These are phyloP conservation scores for Phellopilus nigrolimitatus DNA, from an alignment of 1,284 basidiomycete genomes.

Conservation along the genomic window DNA sequence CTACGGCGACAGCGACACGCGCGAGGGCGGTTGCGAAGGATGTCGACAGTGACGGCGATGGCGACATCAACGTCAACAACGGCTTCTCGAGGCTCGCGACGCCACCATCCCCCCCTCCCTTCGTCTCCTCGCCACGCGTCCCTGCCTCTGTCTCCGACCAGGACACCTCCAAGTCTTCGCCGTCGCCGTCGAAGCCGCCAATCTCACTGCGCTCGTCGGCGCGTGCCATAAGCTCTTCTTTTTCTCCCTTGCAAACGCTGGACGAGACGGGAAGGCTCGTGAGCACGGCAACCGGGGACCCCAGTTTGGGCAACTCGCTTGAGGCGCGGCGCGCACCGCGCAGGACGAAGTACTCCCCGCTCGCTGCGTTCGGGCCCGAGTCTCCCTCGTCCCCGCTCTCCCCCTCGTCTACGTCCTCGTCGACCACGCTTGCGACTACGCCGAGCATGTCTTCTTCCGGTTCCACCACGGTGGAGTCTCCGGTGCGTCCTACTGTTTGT, in stretches of 20 bases:
- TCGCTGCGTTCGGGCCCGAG: conserved; percentile 17
- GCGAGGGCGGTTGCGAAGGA: too few relatives aligned
- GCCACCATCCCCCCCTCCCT: too few relatives aligned
- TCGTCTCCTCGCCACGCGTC: too few relatives aligned
- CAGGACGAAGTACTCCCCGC: conserved; percentile 18
- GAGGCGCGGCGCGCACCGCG: conserved; percentile 5
- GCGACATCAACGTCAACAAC: too few relatives aligned
- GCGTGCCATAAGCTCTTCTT: neutral
- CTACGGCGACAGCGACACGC: too few relatives aligned
- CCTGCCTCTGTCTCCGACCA: too few relatives aligned
- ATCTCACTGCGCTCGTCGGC: too few relatives aligned
- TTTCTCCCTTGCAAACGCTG: neutral
- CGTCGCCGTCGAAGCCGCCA: too few relatives aligned
- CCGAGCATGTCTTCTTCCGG: neutral
- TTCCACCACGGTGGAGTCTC: neutral
- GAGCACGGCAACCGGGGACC: neutral
- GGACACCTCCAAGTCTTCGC: too few relatives aligned
- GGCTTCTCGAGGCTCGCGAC: too few relatives aligned
- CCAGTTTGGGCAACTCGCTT: conserved; percentile 15
- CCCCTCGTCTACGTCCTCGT: neutral
- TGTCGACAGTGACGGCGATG: too few relatives aligned
- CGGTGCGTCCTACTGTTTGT: too few relatives aligned
- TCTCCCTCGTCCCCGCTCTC: neutral
- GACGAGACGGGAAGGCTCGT: conserved; percentile 7
- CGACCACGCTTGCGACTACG: neutral